Evolutionary conservation across 2,329 filamentous ascomycete species (phyloP).

Genomic region (Fusarium poae): DNA sequence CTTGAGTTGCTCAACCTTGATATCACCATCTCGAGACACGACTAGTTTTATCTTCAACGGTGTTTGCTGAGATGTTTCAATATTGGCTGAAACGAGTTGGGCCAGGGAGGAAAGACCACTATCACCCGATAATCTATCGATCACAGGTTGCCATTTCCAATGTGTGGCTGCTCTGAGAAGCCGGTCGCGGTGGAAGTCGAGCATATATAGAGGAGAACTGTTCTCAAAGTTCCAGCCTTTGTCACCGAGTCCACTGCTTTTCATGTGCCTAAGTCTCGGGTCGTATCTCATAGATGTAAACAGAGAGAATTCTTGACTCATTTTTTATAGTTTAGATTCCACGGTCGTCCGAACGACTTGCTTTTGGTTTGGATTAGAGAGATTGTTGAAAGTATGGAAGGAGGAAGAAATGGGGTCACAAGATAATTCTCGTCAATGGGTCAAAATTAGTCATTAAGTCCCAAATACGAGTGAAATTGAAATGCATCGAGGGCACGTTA

Average conservation of each 20-base stretch:
- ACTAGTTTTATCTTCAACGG: conserved; percentile 68
- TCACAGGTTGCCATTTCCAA: conserved; percentile 66
- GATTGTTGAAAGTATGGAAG: background rate
- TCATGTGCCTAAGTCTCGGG: conserved; percentile 63
- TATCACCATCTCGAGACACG: conserved; percentile 62
- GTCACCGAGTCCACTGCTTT: conserved; percentile 55
- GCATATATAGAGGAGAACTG: conserved; percentile 80
- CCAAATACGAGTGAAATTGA: background rate
- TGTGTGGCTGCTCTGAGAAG: conserved; percentile 73
- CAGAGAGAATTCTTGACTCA: conserved; percentile 67
- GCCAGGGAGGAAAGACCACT: conserved; percentile 60
- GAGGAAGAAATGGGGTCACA: background rate
- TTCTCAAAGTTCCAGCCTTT: conserved; percentile 66
- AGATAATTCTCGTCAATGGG: background rate
- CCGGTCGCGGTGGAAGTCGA: conserved; percentile 82
- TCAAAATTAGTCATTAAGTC: conserved; percentile 3
- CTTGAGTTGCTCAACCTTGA: conserved; percentile 59
- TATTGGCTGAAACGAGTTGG: conserved; percentile 50
- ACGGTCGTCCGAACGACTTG: background rate
- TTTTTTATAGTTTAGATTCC: conserved; percentile 31
- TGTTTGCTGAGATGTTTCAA: conserved; percentile 52
- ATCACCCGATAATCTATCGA: conserved; percentile 60
- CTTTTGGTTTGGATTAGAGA: background rate
- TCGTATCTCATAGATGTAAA: conserved; percentile 83
- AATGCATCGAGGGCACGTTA: background rate